Conservation (phyloP, 148 eudicot genomes). For the Euryodendron excelsum region DNA sequence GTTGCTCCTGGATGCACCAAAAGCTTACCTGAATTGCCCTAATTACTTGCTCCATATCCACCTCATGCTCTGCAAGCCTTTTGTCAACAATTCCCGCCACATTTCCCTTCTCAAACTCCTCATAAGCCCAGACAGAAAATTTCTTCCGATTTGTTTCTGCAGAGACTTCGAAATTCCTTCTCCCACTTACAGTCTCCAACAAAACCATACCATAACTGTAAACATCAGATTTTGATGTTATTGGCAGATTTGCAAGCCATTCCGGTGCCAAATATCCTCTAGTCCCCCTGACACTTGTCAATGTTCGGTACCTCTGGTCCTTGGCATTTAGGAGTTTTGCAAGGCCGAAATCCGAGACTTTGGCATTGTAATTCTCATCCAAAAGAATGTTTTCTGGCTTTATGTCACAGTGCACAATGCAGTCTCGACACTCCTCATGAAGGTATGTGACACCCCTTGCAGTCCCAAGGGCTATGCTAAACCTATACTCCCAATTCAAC, state of each 20-base stretch:
- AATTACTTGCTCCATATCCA: constrained; percentile 56
- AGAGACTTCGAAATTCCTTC: constrained; percentile 73
- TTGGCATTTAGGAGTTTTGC: constrained; percentile 65
- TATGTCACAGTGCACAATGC: constrained; percentile 83
- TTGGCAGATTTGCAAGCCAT: constrained; percentile 79
- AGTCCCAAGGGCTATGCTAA: constrained; percentile 70
- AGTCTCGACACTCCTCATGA: constrained; percentile 88
- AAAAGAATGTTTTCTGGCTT: constrained; percentile 88
- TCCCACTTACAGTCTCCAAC: constrained; percentile 76
- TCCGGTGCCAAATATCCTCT: constrained; percentile 91
- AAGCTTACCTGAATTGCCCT: constrained; percentile 67
- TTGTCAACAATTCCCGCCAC: constrained; percentile 43
- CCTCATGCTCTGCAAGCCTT: constrained; percentile 39
- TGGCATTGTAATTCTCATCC: constrained; percentile 65
- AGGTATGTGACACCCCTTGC: constrained; percentile 83
- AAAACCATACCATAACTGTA: constrained; percentile 85
- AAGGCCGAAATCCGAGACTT: constrained; percentile 86
- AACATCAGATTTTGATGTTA: constrained; percentile 79
- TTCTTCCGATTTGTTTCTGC: constrained; percentile 54
- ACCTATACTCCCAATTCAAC: constrained; percentile 63
- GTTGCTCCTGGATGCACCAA: constrained; percentile 94
- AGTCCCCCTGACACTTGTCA: constrained; percentile 76
- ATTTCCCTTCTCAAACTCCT: constrained; percentile 70
- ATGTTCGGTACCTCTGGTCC: constrained; percentile 61
- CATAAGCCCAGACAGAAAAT: constrained; percentile 71